A percentile compares a stretch with the other conserved stretches of the same genome.
Conservation (phyloP, 306 rosid genomes). For the Prunus armeniaca region DNA sequence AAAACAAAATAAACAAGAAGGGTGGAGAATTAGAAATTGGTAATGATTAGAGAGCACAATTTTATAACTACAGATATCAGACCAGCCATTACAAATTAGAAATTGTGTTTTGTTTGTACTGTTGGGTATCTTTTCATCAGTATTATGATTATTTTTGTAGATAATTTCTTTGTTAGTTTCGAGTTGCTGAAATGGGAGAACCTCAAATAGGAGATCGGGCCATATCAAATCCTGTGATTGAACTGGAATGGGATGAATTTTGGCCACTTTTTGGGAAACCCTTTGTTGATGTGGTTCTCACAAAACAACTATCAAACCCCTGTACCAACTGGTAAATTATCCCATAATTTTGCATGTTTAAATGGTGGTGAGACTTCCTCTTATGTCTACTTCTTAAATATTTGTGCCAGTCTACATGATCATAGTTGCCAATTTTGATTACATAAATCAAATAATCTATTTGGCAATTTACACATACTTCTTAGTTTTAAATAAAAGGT, state of each 20-base stretch:
- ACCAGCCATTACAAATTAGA: too few relatives aligned
- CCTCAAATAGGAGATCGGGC: background rate
- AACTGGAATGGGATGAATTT: conserved; percentile 29
- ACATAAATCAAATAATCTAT: background rate
- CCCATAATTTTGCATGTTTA: background rate
- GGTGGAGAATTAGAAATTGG: too few relatives aligned
- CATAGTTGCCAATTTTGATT: background rate
- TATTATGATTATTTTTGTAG: background rate
- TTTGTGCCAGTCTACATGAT: background rate
- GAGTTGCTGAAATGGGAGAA: background rate
- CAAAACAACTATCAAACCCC: conserved; percentile 27
- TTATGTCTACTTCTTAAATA: background rate
- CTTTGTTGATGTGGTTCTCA: conserved; percentile 25
- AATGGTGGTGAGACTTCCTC: background rate
- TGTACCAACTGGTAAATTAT: conserved; percentile 35
- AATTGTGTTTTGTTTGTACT: background rate
- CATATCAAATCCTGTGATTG: background rate
- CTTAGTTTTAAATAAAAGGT: too few relatives aligned
- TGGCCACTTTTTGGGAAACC: conserved; percentile 53
- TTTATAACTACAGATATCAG: too few relatives aligned
- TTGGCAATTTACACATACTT: too few relatives aligned
- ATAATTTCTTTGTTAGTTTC: background rate
- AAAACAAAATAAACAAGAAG: too few relatives aligned
- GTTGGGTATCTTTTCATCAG: background rate
- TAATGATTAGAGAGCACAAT: too few relatives aligned